Evolutionary conservation across 371 early-diverging fungal genomes (phyloP).

Genomic region (Batrachochytrium dendrobatidis): DNA sequence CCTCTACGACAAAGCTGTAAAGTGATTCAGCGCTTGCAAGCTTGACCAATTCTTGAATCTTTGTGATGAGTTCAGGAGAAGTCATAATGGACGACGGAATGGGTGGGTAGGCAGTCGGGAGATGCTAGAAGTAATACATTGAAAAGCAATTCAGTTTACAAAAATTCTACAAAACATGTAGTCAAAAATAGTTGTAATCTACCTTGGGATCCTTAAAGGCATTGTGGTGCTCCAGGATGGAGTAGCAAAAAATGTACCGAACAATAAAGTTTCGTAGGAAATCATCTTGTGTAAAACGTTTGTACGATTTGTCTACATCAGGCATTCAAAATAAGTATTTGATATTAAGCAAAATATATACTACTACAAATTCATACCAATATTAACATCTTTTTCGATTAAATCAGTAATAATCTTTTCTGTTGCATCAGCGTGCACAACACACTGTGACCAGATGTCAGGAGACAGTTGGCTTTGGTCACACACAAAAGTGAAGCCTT

Average conservation of each 20-base stretch:
- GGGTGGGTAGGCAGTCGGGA: constrained; percentile 35
- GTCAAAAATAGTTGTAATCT: not conserved
- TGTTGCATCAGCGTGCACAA: constrained; percentile 7
- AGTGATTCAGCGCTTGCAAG: constrained; percentile 16
- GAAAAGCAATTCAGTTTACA: not conserved
- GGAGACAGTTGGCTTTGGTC: constrained; percentile 25
- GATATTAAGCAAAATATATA: not conserved
- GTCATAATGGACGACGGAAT: constrained; percentile 23
- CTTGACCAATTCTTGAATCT: constrained; percentile 29
- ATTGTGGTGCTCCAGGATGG: constrained; percentile 49
- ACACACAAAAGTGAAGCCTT: constrained; percentile 42
- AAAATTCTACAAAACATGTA: not conserved
- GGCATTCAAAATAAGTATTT: constrained; percentile 9
- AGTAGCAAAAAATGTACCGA: constrained; percentile 70
- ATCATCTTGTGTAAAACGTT: constrained; percentile 78
- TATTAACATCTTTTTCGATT: constrained; percentile 19
- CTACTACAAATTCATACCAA: constrained; percentile 17
- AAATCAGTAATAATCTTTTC: not conserved
- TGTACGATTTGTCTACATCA: constrained; percentile 46
- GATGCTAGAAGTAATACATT: constrained; percentile 28
- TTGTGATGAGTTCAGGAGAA: constrained; percentile 28
- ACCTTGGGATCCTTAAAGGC: constrained; percentile 51
- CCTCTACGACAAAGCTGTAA: constrained; percentile 23
- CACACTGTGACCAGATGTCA: constrained; percentile 35
- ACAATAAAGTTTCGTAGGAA: constrained; percentile 80